Base-by-base conservation (phyloP, 2,329 filamentous ascomycete species). In the Gremmenia infestans region DNA sequence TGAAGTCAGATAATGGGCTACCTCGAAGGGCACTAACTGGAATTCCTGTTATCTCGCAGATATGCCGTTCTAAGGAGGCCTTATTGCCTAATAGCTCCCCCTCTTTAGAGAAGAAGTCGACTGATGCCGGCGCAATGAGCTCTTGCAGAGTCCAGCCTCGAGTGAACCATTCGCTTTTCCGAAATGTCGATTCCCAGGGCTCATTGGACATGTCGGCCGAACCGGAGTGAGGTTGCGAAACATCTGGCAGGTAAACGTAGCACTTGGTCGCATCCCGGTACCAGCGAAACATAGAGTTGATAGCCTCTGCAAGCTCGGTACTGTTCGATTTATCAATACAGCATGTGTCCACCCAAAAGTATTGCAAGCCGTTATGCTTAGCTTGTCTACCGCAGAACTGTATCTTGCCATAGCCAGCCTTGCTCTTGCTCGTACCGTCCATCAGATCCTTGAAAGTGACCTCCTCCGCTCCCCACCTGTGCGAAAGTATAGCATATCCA, bases 401-500 rank as follows among this genome's bases (percentile, higher is more conserved):
- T 43, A 61, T 54, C 54, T 61, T 61, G 5, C 45, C 28, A 46
- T 49, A 59, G 25, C 57, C 54, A 39, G 49, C 22, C 51, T 60
- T 62, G 14, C 28, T 40, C 25, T 43, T 45, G 9, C 50, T 23
- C 17, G 23, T 47, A 3, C 48, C 35, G 2, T 57, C 35, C 49
- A 6, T 43, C 48, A 62, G 15, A 35, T 62, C 51, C 14, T 55
- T 17, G 15, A 50, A 59, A n/a, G 50, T 58, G 19, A 55, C 46
- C 48, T 61, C 53, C 4, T 58, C 52, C 8, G 8, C 46, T 52
- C 56, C 61, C 60, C 59, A 67, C 48, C 45, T 67, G 52, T 66
- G 60, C n/a, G 61, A 63, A 25, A 65, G 63, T 42, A 65, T 67
- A 36, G 64, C 64, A 60, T 65, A 66, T 7, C 22, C 47, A n/a